These are phyloP conservation scores for Margaritispora aquatica DNA, from an alignment of 495 filamentous ascomycete genomes.

Conservation along the genomic window DNA sequence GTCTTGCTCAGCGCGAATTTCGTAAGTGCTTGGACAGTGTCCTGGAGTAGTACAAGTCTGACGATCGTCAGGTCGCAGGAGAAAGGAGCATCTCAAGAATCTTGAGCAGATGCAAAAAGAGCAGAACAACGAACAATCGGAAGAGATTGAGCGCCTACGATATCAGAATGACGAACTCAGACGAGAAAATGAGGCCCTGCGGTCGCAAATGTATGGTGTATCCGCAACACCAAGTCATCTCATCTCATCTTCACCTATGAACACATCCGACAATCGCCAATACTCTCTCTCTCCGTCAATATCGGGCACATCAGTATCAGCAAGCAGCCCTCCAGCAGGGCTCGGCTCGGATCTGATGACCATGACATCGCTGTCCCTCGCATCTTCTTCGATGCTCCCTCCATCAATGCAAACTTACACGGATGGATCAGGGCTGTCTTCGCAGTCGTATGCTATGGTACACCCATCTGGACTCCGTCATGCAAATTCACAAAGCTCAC, in stretches of 20 bases:
- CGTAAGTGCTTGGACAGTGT: slow-evolving; percentile 17
- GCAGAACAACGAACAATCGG: slow-evolving; percentile 28
- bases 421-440: slow-evolving; percentile 19
- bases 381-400: slow-evolving; percentile 24
- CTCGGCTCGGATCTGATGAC: slow-evolving; percentile 26
- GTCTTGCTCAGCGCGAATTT: slow-evolving; percentile 29
- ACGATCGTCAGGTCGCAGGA: slow-evolving; percentile 24
- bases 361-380: slow-evolving; percentile 23
- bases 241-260: slow-evolving; percentile 7
- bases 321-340: slow-evolving; percentile 21
- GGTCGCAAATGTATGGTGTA: slow-evolving; percentile 23
- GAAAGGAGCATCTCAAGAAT: slow-evolving; percentile 34
- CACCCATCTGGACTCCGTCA: slow-evolving; percentile 26
- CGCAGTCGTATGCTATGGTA: slow-evolving; percentile 28
- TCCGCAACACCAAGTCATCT: slow-evolving; percentile 19
- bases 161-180: slow-evolving; percentile 27
- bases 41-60: not conserved
- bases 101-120: slow-evolving; percentile 31
- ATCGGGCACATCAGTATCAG: slow-evolving; percentile 22
- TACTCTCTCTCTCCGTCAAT: slow-evolving; percentile 25
- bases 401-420: slow-evolving; percentile 21
- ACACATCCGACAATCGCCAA: slow-evolving; percentile 14
- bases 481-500: slow-evolving; percentile 25
- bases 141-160: slow-evolving; percentile 31
- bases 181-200: slow-evolving; percentile 28